Percentiles rank a stretch among this genome's conserved stretches.
Evolutionary conservation across 1,139 yeast genomes (phyloP).

Genomic region (Scheffersomyces quercinus): DNA sequence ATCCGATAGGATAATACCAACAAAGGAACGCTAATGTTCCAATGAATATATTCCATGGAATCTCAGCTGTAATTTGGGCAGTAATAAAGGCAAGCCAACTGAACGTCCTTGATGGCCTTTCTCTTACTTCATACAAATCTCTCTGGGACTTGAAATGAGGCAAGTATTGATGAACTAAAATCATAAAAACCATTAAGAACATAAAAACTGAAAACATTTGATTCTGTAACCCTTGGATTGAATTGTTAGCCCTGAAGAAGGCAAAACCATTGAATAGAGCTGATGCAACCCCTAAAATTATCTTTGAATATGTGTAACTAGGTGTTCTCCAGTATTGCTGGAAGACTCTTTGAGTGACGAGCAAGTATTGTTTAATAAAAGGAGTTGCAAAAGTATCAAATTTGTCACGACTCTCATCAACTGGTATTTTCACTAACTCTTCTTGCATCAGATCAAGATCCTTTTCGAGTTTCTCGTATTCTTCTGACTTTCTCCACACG

Average conservation of each 20-base stretch:
- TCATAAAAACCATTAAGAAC: conserved; percentile 61
- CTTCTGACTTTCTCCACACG: conserved; percentile 34
- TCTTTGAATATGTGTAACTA: conserved; percentile 40
- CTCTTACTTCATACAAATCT: conserved; percentile 55
- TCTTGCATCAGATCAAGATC: conserved; percentile 28
- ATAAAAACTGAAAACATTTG: conserved; percentile 67
- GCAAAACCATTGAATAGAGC: conserved; percentile 51
- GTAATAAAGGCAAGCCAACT: conserved; percentile 45
- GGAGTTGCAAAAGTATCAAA: conserved; percentile 28
- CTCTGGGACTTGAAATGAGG: conserved; percentile 71
- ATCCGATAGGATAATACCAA: conserved; percentile 40
- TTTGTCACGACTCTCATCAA: conserved; percentile 21
- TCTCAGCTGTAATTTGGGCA: conserved; percentile 32
- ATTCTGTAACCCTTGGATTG: conserved; percentile 45
- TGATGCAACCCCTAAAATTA: conserved; percentile 35
- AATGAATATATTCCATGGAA: conserved; percentile 28
- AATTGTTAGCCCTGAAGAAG: conserved; percentile 32
- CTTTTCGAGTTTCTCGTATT: conserved; percentile 21
- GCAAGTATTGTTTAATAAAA: conserved; percentile 23
- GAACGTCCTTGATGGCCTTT: conserved; percentile 64
- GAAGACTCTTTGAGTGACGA: conserved; percentile 27
- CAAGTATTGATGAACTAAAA: conserved; percentile 68
- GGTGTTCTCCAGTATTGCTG: conserved; percentile 48
- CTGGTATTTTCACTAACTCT: conserved; percentile 29
- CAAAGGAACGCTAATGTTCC: conserved; percentile 35